Evolutionary conservation across 805 yeast species (phyloP), one percentile per base, ranked within the genome.

Genomic region (Wickerhamomyces sydowiorum): DNA sequence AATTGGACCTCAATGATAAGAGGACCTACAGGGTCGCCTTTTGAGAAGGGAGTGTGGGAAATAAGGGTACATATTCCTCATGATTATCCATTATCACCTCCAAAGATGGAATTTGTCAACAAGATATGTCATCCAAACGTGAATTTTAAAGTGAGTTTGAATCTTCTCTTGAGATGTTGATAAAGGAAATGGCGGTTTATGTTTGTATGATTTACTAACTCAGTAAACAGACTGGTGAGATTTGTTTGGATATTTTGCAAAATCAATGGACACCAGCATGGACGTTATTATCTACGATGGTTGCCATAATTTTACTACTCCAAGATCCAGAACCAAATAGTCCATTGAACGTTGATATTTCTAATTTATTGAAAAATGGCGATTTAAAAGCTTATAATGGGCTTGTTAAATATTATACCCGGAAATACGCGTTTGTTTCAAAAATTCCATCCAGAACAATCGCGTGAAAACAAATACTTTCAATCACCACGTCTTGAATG

Each of bases 221-320:
- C 14, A 24, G 4, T 18, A 41, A n/a, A 14, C 15, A 68, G 35
- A 70, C 80, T 1, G 91, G 91, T 1, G 86, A 80, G 47, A 80
- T 84, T 7, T 84, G 91, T 59, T 61, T 84, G 5, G 86, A 82
- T 55, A 77, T 83, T 9, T 61, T 84, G 38, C 75, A 78, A 42
- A 56, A 48, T 35, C 67, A 67, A 45, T 84, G 90, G 90, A 73
- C 86, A 0, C 90, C 91, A 0, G 86, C 86, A 1, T 83, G 88
- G 86, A 75, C 79, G 41, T 54, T 84, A 36, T 60, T 72, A 37
- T 66, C 77, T 42, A 65, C 77, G 6, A 63, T 81, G 36, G 69
- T 73, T 15, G 87, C 87, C 1, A 71, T 83, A 2, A 54, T 79
- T 25, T 62, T 76, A 56, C 65, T 84, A 14, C 53, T 83, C 8